These are phyloP conservation scores for Castanea sativa DNA, from an alignment of 306 rosid genomes.

Conservation along the genomic window DNA sequence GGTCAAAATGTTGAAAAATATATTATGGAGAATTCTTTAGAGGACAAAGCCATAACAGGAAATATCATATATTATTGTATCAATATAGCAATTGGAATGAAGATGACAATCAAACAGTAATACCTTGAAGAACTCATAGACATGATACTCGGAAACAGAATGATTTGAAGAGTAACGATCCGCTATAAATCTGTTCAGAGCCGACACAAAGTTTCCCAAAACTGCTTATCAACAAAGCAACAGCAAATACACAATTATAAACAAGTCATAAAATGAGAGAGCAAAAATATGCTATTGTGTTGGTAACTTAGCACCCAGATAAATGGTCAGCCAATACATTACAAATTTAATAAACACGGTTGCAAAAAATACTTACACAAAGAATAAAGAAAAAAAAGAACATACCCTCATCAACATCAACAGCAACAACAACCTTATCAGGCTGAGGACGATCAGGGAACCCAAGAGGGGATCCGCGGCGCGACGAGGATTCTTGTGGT, in stretches of 20 bases:
- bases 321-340: background rate
- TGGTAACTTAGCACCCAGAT: background rate
- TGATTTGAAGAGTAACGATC: slow-evolving; percentile 67
- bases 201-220: slow-evolving; percentile 84
- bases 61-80: too few species aligned
- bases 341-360: background rate
- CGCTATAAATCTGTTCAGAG: slow-evolving; percentile 87
- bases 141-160: slow-evolving; percentile 86
- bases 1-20: background rate
- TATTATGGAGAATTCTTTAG: too few species aligned
- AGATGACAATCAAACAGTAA: background rate
- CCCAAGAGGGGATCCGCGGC: slow-evolving; percentile 27
- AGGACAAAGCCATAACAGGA: too few species aligned
- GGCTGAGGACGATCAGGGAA: slow-evolving; percentile 38
- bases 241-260: background rate
- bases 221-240: slow-evolving; percentile 44
- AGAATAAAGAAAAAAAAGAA: background rate
- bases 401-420: slow-evolving; percentile 91
- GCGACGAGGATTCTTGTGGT: slow-evolving; percentile 2
- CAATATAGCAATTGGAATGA: background rate
- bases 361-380: background rate
- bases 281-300: too few species aligned
- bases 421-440: slow-evolving; percentile 68
- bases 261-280: background rate
- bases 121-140: slow-evolving; percentile 96